phyloP scores from a whole-genome alignment of 768 basidiomycete genomes.

The Mycena rebaudengoi region DNA sequence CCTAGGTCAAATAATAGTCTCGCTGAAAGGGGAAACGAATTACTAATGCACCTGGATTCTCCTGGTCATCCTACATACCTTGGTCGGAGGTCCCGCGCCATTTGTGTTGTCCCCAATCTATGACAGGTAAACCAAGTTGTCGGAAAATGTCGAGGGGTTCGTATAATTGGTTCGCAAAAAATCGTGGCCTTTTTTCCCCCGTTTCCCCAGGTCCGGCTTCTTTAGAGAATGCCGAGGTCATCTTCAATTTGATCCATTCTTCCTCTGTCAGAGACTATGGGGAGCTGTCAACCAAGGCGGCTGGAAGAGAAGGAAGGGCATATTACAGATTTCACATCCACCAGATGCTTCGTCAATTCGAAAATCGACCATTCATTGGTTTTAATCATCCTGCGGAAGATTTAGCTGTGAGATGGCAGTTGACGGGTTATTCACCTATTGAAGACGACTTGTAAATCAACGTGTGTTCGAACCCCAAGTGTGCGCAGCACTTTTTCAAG shows the following conservation, averaged over 20 bases:
- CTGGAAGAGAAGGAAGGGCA: background rate
- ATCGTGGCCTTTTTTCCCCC: conserved; percentile 52
- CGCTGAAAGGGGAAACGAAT: conserved; percentile 55
- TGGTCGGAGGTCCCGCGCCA: conserved; percentile 89
- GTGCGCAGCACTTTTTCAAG: conserved; percentile 76
- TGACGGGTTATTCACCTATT: conserved; percentile 59
- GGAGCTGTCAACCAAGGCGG: background rate
- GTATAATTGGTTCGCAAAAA: conserved; percentile 79
- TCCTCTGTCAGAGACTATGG: conserved; percentile 44
- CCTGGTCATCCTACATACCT: conserved; percentile 60
- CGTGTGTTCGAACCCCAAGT: conserved; percentile 89
- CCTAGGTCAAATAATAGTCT: conserved; percentile 82
- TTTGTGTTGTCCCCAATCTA: conserved; percentile 88
- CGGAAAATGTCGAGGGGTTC: conserved; percentile 83
- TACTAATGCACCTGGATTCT: conserved; percentile 1
- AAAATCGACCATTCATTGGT: conserved; percentile 90
- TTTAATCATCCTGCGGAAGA: conserved; percentile 74
- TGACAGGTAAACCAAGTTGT: conserved; percentile 76
- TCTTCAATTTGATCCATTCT: conserved; percentile 59
- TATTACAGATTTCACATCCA: conserved; percentile 71
- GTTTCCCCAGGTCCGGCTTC: conserved; percentile 46
- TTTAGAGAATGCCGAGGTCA: conserved; percentile 82
- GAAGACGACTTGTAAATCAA: conserved; percentile 94
- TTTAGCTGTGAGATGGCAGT: background rate
- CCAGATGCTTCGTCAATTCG: conserved; percentile 88